Evolutionary conservation across 306 rosid genomes (phyloP), one percentile per base, ranked within the genome.

Genomic region (Sophora flavescens): DNA sequence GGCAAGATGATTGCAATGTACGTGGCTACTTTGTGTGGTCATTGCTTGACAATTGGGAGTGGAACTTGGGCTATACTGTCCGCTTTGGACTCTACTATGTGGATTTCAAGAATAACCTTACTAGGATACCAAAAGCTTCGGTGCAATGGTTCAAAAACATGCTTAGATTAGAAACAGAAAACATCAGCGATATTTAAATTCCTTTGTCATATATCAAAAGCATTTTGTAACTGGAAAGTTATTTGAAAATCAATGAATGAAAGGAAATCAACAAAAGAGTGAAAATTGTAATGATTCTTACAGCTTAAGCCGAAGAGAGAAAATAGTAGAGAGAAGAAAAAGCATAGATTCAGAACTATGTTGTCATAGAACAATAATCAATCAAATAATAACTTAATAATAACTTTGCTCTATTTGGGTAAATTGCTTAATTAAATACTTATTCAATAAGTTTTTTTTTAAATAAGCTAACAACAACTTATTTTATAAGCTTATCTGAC

Each of bases 11-110:
- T 60, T 92, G 97, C 63, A 86, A 94, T 58, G 89, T 94, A 2
- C 82, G 80, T 1, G 98, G 98, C 60, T 94, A 94, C 83, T 94
- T 88, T 63, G 96, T 88, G 66, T 94, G 98, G 98, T 92, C 98
- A 28, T 83, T 94, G 83, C 96, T 94, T 35, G 98, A 94, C 79
- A 94, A 91, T 74, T 94, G 98, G 98, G 95, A 94, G 72, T 94
- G 98, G 97, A 94, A 94, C 82, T 13, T 83, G 87, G 98, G 98
- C 32, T 94, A 86, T 54, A 89, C 91, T 6, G 93, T 87, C n/a
- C 86, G 97, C 4, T 94, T 94, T 51, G 98, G 96, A 7, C 97
- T 94, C 44, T 94, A 90, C 81, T 94, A 86, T 53, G 96, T 92
- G 28, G 97, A 92, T 80, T 94, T 84, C 87, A 87, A 80, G 81